phyloP scores from a whole-genome alignment of 1,284 basidiomycete species.

The Cutaneotrichosporon sp. region DNA sequence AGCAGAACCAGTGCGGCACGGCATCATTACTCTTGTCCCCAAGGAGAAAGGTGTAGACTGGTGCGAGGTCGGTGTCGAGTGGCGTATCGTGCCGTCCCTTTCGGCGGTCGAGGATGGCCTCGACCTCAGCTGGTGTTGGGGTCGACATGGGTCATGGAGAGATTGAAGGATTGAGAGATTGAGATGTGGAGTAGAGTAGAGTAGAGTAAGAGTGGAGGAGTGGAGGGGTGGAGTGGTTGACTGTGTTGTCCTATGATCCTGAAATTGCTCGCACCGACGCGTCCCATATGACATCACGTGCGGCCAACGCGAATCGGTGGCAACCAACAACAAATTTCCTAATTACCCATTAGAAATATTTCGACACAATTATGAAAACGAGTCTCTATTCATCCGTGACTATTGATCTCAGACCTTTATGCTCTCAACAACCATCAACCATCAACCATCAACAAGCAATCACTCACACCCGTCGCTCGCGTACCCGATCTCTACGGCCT shows the following conservation, averaged over 20 bases:
- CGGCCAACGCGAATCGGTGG: background rate
- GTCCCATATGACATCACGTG: constrained; percentile 1
- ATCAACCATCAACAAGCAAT: background rate
- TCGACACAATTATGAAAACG: background rate
- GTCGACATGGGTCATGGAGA: background rate
- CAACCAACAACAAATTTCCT: background rate
- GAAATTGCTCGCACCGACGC: background rate
- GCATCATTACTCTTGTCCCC: constrained; percentile 14
- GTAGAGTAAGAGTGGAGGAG: too few species aligned
- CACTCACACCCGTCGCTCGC: constrained; percentile 20
- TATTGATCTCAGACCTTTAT: background rate
- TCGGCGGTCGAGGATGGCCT: constrained; percentile 39
- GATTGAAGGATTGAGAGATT: background rate
- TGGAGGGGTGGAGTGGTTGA: background rate
- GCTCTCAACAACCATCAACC: background rate
- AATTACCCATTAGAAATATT: background rate
- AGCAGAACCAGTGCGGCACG: constrained; percentile 45
- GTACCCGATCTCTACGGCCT: constrained; percentile 29
- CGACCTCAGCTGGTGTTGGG: constrained; percentile 26
- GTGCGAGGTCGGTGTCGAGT: constrained; percentile 58
- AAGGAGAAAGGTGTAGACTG: constrained; percentile 61
- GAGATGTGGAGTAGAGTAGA: too few species aligned
- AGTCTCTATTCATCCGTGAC: background rate
- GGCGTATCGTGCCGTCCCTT: constrained; percentile 32
- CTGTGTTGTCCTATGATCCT: background rate